phyloP scores from a whole-genome alignment of 2,329 filamentous ascomycete species.

The Colletotrichum tabaci region DNA sequence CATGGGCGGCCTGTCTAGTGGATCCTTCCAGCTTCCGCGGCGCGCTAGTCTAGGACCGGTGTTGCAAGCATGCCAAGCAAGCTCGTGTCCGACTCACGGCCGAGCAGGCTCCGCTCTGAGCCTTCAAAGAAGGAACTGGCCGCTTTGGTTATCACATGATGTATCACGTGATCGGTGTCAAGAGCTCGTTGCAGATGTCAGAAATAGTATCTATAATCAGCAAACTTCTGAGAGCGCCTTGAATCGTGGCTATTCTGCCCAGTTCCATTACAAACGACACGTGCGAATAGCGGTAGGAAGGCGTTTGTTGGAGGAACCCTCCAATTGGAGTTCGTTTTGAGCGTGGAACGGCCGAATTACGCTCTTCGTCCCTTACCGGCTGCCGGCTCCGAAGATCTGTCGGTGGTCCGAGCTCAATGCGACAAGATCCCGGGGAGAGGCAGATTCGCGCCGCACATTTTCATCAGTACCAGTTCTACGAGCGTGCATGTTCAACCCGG shows the following conservation, averaged over 20 bases:
- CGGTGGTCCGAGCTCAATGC: slow-evolving; percentile 33
- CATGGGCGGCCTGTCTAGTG: slow-evolving; percentile 27
- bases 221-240: not conserved
- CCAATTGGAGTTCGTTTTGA: not conserved
- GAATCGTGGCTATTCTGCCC: not conserved
- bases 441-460: slow-evolving; percentile 22
- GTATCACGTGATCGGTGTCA: not conserved
- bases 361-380: not conserved
- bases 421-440: slow-evolving; percentile 32
- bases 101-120: not conserved
- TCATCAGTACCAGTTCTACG: slow-evolving; percentile 5
- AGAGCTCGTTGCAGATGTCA: not conserved
- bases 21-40: slow-evolving; percentile 38
- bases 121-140: not conserved
- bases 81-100: slow-evolving; percentile 16
- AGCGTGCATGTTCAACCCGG: not conserved
- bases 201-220: not conserved
- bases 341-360: not conserved
- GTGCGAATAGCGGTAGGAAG: not conserved
- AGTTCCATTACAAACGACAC: fast-evolving
- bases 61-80: not conserved
- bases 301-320: not conserved
- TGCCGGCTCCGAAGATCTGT: slow-evolving; percentile 22
- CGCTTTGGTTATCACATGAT: not conserved
- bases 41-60: slow-evolving; percentile 28